Conservation (phyloP, 78 protist genomes). For the Capsaspora owczarzaki region DNA sequence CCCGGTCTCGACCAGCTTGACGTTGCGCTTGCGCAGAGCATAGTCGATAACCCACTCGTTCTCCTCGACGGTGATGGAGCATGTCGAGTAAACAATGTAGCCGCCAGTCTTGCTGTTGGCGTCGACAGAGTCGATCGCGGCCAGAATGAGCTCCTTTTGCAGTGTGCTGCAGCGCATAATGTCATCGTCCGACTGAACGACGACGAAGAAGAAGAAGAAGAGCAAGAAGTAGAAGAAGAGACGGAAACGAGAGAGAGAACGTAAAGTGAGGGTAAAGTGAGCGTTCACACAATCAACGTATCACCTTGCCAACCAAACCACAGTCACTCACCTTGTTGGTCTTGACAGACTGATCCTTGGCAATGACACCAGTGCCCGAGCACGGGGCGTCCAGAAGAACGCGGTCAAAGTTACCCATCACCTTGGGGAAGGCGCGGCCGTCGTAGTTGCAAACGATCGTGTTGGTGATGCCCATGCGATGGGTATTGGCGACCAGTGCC, state of each 20-base stretch:
- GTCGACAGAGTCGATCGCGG: constrained; percentile 90
- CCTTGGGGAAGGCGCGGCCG: constrained; percentile 76
- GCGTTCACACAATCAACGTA: constrained; percentile 2
- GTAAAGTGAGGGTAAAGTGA: not conserved
- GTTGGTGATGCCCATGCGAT: constrained; percentile 58
- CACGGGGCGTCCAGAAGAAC: constrained; percentile 99
- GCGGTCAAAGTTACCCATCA: constrained; percentile 85
- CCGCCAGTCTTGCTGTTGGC: constrained; percentile 85
- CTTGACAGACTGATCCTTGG: constrained; percentile 85
- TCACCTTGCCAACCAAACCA: not conserved
- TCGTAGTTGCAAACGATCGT: constrained; percentile 77
- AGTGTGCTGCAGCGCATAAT: constrained; percentile 59
- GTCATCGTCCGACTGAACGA: constrained; percentile 65
- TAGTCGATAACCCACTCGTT: constrained; percentile 96
- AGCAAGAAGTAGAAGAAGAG: not conserved
- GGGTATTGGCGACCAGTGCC: constrained; percentile 77
- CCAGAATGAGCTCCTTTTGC: constrained; percentile 90
- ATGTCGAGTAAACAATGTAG: constrained; percentile 80
- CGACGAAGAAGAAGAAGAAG: too few species aligned
- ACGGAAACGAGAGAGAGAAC: not conserved
- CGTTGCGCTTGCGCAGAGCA: constrained; percentile 77
- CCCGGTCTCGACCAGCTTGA: constrained; percentile 76
- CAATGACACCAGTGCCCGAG: constrained; percentile 96
- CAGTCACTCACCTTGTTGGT: constrained; percentile 26
- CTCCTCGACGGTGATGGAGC: constrained; percentile 83